Base-by-base conservation (phyloP, 768 basidiomycete species). In the Auriscalpium vulgare region DNA sequence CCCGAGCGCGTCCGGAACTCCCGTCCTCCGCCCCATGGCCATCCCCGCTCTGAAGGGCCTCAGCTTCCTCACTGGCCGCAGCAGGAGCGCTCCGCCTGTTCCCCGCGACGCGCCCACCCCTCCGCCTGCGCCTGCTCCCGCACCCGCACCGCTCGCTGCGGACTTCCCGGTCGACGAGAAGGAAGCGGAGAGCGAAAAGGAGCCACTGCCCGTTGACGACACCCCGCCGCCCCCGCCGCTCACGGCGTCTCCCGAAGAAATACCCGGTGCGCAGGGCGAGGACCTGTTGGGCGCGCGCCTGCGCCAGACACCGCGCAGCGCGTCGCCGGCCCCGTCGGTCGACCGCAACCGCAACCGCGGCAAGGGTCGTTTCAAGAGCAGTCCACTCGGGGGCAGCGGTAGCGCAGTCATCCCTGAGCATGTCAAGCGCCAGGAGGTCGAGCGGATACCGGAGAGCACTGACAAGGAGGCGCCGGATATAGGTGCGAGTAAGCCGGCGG, bases 321-420 rank as follows among this genome's bases (percentile, higher is more conserved):
- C 69, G 8, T 78, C 80, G 7, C 80, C 82, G n/a, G 73, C 75
- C 4, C 76, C 80, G 10, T 78, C 84, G 37, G 73, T 88, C 14
- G 87, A 88, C 45, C 79, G 87, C 63, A 86, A 79, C 59, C 79
- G 85, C 45, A 78, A 86, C 49, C 66, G 55, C 7, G 85, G 82
- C 63, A 82, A 81, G 21, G 72, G 75, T 19, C 75, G 79, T 57
- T 90, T 88, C 71, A 89, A 88, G 80, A 89, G 87, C 64, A 88
- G 80, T 64, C 87, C 85, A 36, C 70, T 87, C 36, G 75, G 78
- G 23, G 77, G 76, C 51, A 66, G 72, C 46, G 65, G 61, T 8
- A 75, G 76, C 1, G 68, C 76, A 4, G 75, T 78, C n/a, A 73
- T 79, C 37, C 78, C 81, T 13, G 80, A 80, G 64, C 70, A 74